Evolutionary conservation across 2,329 filamentous ascomycete genomes (phyloP).

Genomic region (Paraphoma sp.): DNA sequence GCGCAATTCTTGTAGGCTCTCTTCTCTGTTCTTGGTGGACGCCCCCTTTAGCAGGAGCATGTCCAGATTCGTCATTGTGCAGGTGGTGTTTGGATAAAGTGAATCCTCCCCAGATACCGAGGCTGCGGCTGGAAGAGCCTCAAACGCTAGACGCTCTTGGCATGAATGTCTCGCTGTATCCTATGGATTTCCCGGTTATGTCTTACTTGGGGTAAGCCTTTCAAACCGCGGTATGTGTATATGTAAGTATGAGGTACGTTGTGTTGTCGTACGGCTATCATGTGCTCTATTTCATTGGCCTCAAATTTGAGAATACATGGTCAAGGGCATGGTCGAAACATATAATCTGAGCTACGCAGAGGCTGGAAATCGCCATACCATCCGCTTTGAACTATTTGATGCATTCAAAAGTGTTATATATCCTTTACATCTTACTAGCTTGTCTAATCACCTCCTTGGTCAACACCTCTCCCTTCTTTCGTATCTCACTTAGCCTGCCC

Average conservation of each 20-base stretch:
- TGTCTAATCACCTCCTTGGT: constrained; percentile 59
- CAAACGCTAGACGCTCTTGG: neutral
- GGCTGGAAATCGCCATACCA: too few species aligned
- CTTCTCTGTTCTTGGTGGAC: constrained; percentile 70
- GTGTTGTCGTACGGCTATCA: too few species aligned
- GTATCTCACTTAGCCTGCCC: constrained; percentile 62
- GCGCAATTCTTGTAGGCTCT: constrained; percentile 72
- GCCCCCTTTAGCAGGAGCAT: constrained; percentile 82
- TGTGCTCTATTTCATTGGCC: too few species aligned
- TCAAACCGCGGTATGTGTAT: too few species aligned
- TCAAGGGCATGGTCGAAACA: too few species aligned
- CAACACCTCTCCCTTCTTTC: constrained; percentile 59
- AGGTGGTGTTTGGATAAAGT: constrained; percentile 9
- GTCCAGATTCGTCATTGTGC: constrained; percentile 63
- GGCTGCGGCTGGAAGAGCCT: neutral
- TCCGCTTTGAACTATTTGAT: too few species aligned
- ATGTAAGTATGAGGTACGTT: too few species aligned
- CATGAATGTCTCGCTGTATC: neutral
- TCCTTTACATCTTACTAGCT: constrained; percentile 55
- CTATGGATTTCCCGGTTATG: neutral
- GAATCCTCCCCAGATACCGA: neutral
- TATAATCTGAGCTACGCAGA: too few species aligned
- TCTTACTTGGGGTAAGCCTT: too few species aligned
- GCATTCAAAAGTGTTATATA: neutral
- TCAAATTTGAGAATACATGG: too few species aligned